Percentiles rank a stretch among this genome's conserved stretches.
phyloP scores from a whole-genome alignment of 257 asterid genomes.

The Nicotiana otophora region DNA sequence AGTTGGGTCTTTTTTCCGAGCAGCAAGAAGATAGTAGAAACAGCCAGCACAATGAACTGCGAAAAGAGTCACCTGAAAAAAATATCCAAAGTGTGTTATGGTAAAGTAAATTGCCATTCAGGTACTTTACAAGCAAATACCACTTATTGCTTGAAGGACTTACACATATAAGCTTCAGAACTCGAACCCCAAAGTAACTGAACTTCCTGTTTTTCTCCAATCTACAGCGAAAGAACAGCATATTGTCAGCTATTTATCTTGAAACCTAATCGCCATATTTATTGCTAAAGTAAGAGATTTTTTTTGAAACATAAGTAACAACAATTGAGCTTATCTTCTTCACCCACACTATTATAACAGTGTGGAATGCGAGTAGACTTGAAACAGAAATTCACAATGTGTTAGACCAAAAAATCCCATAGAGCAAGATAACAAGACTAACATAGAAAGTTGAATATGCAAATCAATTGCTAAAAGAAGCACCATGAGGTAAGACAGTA shows the following conservation, averaged over 20 bases:
- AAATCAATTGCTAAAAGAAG: not conserved
- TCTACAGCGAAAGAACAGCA: slow-evolving; percentile 22
- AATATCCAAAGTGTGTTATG: slow-evolving; percentile 9
- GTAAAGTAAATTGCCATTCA: not conserved
- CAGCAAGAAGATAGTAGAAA: slow-evolving; percentile 52
- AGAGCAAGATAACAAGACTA: not conserved
- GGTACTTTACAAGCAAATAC: not conserved
- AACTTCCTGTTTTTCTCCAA: slow-evolving; percentile 68
- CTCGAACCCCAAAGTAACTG: slow-evolving; percentile 55
- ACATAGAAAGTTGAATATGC: not conserved
- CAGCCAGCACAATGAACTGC: slow-evolving; percentile 65
- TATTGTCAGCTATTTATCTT: not conserved
- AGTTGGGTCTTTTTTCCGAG: slow-evolving; percentile 31
- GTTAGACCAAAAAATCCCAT: not conserved
- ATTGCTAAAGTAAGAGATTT: not conserved
- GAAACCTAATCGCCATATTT: not conserved
- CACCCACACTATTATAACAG: not conserved
- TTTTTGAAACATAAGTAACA: not conserved
- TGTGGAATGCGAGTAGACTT: not conserved
- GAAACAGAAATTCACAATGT: not conserved
- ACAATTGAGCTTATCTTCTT: not conserved
- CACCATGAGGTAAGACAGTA: not conserved
- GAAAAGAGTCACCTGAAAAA: slow-evolving; percentile 60
- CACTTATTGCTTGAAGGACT: slow-evolving; percentile 24
- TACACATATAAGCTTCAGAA: slow-evolving; percentile 59